These are phyloP conservation scores for Fusarium haematococcum DNA, from an alignment of 2,329 filamentous ascomycete species.

Conservation along the genomic window DNA sequence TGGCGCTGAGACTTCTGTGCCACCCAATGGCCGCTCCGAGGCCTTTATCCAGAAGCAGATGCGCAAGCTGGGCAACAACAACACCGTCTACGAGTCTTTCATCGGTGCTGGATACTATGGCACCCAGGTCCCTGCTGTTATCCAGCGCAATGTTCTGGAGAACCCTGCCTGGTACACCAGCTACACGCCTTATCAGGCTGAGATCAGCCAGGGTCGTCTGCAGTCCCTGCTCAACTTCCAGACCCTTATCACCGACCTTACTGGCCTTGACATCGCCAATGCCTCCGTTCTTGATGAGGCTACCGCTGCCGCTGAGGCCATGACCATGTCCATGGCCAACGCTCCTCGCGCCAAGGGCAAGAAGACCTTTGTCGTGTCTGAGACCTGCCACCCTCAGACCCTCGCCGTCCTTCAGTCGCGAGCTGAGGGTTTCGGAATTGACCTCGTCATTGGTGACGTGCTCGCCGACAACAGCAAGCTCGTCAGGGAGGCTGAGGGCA, in stretches of 20 bases:
- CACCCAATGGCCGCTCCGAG: conserved; percentile 42
- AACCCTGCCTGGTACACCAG: conserved; percentile 98
- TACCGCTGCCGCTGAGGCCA: conserved; percentile 93
- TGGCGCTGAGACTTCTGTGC: conserved; percentile 36
- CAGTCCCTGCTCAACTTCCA: conserved; percentile 96
- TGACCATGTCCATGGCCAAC: conserved; percentile 83
- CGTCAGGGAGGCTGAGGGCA: conserved; percentile 80
- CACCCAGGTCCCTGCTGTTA: conserved; percentile 86
- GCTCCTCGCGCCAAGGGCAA: conserved; percentile 73
- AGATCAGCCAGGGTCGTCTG: conserved; percentile 94
- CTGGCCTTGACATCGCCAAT: conserved; percentile 87
- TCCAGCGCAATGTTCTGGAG: conserved; percentile 92
- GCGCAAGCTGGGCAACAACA: conserved; percentile 65
- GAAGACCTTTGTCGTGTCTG: conserved; percentile 89
- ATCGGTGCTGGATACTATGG: conserved; percentile 91
- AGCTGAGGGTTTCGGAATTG: conserved; percentile 89
- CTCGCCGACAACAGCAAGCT: conserved; percentile 70
- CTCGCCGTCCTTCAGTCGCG: conserved; percentile 85
- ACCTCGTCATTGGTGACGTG: conserved; percentile 81
- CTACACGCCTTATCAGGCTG: conserved; percentile 96
- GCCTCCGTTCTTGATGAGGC: conserved; percentile 91
- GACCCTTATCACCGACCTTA: conserved; percentile 90
- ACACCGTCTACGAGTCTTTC: conserved; percentile 69
- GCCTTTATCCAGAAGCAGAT: conserved; percentile 57
- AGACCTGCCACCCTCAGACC: conserved; percentile 87